These are phyloP conservation scores for Cyclotella cryptica DNA, from an alignment of 108 stramenopile genomes.

Conservation along the genomic window DNA sequence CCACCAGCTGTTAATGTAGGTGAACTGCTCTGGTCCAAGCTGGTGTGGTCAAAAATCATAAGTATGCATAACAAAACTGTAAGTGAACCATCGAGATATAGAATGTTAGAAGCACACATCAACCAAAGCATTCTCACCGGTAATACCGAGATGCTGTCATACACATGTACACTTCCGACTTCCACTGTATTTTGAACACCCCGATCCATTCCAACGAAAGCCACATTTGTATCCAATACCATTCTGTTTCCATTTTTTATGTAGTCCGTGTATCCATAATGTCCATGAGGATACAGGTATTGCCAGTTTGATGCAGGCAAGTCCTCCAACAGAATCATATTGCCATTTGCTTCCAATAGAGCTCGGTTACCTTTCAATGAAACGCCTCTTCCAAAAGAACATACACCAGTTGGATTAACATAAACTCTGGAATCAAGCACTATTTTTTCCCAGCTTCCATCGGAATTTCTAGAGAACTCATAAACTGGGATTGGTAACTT, in stretches of 20 bases:
- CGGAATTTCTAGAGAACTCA: neutral
- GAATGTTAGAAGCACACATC: neutral
- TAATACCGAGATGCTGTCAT: conserved; percentile 8
- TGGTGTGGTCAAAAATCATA: too few relatives aligned
- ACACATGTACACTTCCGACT: conserved; percentile 4
- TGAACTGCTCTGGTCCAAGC: too few relatives aligned
- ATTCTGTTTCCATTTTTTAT: neutral
- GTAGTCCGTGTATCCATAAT: neutral
- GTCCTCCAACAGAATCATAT: neutral
- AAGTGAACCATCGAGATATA: neutral
- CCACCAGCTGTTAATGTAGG: too few relatives aligned
- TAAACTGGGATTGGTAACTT: conserved; percentile 5
- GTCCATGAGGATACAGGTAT: neutral
- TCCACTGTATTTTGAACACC: neutral
- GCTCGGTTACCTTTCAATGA: neutral
- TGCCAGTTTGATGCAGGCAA: neutral
- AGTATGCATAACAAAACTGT: neutral
- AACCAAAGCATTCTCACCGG: neutral
- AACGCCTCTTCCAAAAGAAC: conserved; percentile 9
- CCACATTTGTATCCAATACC: neutral
- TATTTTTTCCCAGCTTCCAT: neutral
- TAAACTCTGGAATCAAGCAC: neutral
- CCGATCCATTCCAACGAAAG: neutral
- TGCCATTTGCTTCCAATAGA: neutral
- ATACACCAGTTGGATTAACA: neutral